Evolutionary conservation across 352 stramenopile species (phyloP).

Genomic region (Thraustochytrium striatum): DNA sequence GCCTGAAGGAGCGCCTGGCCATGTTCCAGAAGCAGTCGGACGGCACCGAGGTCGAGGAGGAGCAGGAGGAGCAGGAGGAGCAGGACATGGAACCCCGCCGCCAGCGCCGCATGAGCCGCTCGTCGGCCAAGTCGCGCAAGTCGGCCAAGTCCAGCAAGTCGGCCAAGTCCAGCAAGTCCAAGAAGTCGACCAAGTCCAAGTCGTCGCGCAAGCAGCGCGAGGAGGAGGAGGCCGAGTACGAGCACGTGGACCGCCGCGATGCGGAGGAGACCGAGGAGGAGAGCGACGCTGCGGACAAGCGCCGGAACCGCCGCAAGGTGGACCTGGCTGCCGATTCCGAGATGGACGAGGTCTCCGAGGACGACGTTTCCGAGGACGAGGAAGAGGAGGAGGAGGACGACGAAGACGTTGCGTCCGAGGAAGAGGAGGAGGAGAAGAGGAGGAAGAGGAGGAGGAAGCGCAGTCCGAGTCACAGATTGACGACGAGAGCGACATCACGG

Average conservation of each 20-base stretch:
- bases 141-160: not conserved
- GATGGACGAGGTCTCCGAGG: no score
- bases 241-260: not conserved
- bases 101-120: no score
- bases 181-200: not conserved
- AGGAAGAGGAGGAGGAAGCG: not conserved
- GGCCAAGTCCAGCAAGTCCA: not conserved
- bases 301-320: no score
- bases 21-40: not conserved
- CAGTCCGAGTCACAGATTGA: not conserved
- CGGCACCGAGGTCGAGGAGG: not conserved
- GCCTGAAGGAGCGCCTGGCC: slow-evolving; percentile 25
- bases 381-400: not conserved
- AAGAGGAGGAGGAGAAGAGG: not conserved
- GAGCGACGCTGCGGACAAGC: not conserved
- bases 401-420: no score
- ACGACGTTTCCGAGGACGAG: not conserved
- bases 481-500: not conserved
- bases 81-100: no score
- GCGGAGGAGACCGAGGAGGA: not conserved
- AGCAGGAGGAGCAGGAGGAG: not conserved
- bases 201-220: not conserved
- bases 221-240: not conserved
- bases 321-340: no score
- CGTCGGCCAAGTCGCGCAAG: not conserved